Base-by-base conservation (phyloP, 2,329 filamentous ascomycete species). In the Exophiala spinifera region DNA sequence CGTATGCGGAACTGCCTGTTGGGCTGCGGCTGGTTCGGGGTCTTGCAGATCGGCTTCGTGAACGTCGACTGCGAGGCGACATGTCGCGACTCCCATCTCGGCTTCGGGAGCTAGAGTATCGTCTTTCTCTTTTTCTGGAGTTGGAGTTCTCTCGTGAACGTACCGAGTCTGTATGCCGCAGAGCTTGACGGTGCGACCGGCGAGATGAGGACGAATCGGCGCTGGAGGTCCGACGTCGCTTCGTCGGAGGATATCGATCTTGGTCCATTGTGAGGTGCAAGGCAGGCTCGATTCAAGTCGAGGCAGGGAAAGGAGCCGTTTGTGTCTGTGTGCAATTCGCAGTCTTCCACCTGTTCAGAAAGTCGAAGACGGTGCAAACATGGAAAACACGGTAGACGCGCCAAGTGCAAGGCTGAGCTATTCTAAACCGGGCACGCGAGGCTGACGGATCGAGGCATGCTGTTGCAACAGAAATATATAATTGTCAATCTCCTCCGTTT, bases 141-240 rank as follows among this genome's bases (percentile, higher is more conserved):
- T 55, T 33, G 31, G 44, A 39, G 14, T 55, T 33, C 23, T 47
- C 47, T 48, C 48, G 39, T 42, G 57, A 49, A 6, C 11, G 28
- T 10, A 10, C 10, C 4, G 28, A 31, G 28, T 31, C 28, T 31
- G 3, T 31, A 31, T 31, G 28, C 7, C 6, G 28, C 11, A 31
- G 10, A 31, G 28, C 7, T 10, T 6, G 28, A 11, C 8, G 39
- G 45, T 8, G 47, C 46, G 11, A 39, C 25, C 23, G 45, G n/a
- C 55, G 20, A 19, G 57, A 60, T 3, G 53, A 52, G 37, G 51
- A 53, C 6, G 59, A 61, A 36, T 50, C 59, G 37, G 43, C 42
- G 19, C 45, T 57, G 31, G 60, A 62, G 21, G 57, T 62, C n/a
- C 60, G 54, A 33, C 57, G 57, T 36, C 60, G 58, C 37, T 62